phyloP scores from a whole-genome alignment of 1,284 basidiomycete genomes.

The Irpex sp. region DNA sequence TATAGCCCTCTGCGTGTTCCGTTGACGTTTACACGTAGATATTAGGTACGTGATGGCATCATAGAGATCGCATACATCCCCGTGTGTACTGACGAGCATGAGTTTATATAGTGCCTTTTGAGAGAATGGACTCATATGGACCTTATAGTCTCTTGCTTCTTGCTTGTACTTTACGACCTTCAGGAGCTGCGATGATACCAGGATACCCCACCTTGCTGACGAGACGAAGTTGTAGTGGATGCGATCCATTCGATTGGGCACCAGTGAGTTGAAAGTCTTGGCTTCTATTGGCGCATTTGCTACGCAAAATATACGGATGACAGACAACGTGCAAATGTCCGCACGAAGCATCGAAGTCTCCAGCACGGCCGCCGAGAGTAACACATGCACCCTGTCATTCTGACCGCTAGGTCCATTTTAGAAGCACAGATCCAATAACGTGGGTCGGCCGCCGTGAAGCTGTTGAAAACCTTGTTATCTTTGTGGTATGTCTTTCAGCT shows the following conservation, averaged over 20 bases:
- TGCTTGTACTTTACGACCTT: background rate
- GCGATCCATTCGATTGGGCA: no score
- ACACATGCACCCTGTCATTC: background rate
- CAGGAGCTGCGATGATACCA: background rate
- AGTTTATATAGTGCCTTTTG: background rate
- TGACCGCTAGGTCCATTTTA: background rate
- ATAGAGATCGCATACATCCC: background rate
- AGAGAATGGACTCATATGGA: background rate
- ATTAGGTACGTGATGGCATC: background rate
- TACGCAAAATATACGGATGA: background rate
- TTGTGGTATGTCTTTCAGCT: no score
- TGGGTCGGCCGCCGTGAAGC: background rate
- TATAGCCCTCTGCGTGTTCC: conserved; percentile 13
- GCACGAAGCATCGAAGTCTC: no score
- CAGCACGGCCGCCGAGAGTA: background rate
- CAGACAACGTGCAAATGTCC: background rate
- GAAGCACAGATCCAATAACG: background rate
- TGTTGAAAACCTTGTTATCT: background rate
- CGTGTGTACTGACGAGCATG: background rate
- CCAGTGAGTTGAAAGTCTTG: background rate
- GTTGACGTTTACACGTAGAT: conserved; percentile 11
- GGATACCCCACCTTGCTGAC: background rate
- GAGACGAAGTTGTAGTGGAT: background rate
- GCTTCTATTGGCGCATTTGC: background rate
- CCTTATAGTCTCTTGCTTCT: background rate